Evolutionary conservation across 2,329 filamentous ascomycete species (phyloP).

Genomic region (Erysiphe pulchra): DNA sequence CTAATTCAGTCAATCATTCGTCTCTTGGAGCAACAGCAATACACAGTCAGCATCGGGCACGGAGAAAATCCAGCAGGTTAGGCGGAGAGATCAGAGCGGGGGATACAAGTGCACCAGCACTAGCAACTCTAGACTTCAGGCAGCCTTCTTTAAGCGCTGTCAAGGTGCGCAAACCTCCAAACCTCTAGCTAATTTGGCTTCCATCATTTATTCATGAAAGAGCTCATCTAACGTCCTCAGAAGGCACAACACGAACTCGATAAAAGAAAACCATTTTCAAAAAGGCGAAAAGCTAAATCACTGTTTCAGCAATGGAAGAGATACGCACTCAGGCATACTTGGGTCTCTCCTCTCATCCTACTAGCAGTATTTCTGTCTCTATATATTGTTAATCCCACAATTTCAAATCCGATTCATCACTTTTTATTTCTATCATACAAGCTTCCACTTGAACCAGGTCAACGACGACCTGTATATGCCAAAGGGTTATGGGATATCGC

Average conservation of each 20-base stretch:
- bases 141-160: slow-evolving; percentile 6
- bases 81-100: slow-evolving; percentile 22
- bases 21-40: slow-evolving; percentile 4
- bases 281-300: slow-evolving; percentile 13
- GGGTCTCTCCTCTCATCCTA: slow-evolving; percentile 40
- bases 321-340: slow-evolving; percentile 29
- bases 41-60: slow-evolving; percentile 10
- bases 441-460: slow-evolving; percentile 22
- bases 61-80: slow-evolving; percentile 21
- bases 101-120: slow-evolving; percentile 22
- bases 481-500: slow-evolving; percentile 73
- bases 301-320: slow-evolving; percentile 21
- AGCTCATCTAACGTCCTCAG: neutral
- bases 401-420: slow-evolving; percentile 52
- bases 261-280: slow-evolving; percentile 12
- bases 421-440: slow-evolving; percentile 83
- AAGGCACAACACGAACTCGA: slow-evolving; percentile 12
- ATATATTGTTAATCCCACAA: slow-evolving; percentile 51
- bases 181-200: neutral
- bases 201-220: neutral
- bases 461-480: slow-evolving; percentile 42
- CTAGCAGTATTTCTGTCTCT: slow-evolving; percentile 33
- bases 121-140: slow-evolving; percentile 19
- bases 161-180: slow-evolving; percentile 3
- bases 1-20: slow-evolving; percentile 6